phyloP scores from a whole-genome alignment of 139 green algal genomes.

The Ettlia oleoabundans region DNA sequence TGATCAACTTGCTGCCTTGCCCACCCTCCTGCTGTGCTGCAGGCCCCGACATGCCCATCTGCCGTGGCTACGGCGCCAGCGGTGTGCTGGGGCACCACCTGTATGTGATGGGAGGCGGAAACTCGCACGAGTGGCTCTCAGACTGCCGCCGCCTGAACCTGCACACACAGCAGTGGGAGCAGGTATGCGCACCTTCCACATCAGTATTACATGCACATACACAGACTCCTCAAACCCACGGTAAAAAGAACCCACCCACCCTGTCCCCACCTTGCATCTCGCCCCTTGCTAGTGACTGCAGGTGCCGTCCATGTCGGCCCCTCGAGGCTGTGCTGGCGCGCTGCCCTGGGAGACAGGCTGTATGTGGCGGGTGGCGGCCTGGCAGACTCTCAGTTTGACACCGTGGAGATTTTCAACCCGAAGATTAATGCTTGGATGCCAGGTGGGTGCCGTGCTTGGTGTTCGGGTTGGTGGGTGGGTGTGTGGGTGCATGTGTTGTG shows the following conservation, averaged over 20 bases:
- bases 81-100: constrained; percentile 33
- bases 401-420: constrained; percentile 44
- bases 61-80: constrained; percentile 44
- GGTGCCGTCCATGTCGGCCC: constrained; percentile 39
- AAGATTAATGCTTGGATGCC: constrained; percentile 43
- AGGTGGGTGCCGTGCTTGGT: not conserved
- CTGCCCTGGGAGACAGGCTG: constrained; percentile 38
- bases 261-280: too few species aligned
- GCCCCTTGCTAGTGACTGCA: too few species aligned
- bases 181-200: too few species aligned
- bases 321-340: constrained; percentile 47
- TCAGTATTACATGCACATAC: too few species aligned
- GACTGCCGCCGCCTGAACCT: constrained; percentile 29
- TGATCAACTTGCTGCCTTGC: not conserved
- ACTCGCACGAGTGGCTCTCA: constrained; percentile 36
- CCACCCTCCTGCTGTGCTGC: not conserved
- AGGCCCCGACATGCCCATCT: constrained; percentile 21
- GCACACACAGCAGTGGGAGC: not conserved
- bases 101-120: constrained; percentile 50
- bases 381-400: constrained; percentile 34
- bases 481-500: too few species aligned
- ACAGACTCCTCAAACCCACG: too few species aligned
- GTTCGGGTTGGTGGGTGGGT: not conserved
- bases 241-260: too few species aligned
- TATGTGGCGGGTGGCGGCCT: constrained; percentile 53